A percentile compares a stretch with the other conserved stretches of the same genome.
These are phyloP conservation scores for Raphidocelis subcapitata DNA, from an alignment of 139 green algal species.

Conservation along the genomic window DNA sequence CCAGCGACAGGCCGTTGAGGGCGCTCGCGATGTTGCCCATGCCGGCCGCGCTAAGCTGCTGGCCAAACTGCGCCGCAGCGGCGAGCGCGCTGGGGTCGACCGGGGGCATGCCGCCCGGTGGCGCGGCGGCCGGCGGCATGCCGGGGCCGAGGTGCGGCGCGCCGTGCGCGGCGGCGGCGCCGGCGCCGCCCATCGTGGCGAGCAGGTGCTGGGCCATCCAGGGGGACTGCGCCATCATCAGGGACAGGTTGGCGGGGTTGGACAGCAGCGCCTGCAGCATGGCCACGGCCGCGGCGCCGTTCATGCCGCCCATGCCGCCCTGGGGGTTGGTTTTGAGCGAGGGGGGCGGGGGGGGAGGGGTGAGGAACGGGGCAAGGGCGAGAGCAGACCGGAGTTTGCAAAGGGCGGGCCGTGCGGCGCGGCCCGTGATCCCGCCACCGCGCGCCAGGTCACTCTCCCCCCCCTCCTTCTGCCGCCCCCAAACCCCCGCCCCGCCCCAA, in stretches of 20 bases:
- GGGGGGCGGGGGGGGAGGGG: background rate
- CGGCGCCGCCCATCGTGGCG: slow-evolving; percentile 6
- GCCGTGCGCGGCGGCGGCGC: too few relatives aligned
- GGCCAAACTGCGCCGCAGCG: slow-evolving; percentile 2
- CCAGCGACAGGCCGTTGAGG: slow-evolving; percentile 21
- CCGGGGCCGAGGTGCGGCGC: too few relatives aligned
- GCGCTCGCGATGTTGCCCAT: slow-evolving; percentile 9
- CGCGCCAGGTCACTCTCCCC: too few relatives aligned
- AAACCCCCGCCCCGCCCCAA: too few relatives aligned
- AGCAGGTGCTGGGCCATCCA: slow-evolving; percentile 26
- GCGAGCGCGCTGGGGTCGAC: background rate
- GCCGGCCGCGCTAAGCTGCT: slow-evolving; percentile 7
- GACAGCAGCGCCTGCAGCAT: slow-evolving; percentile 35
- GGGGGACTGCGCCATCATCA: slow-evolving; percentile 22
- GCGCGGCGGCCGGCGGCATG: slow-evolving; percentile 3
- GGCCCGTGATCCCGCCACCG: too few relatives aligned
- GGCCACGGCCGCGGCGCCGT: slow-evolving; percentile 30
- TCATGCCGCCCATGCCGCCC: slow-evolving; percentile 10
- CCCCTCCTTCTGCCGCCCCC: background rate
- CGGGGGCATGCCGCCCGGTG: background rate
- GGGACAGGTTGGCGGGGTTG: slow-evolving; percentile 14
- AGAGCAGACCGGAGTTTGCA: background rate
- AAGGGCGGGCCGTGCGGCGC: too few relatives aligned
- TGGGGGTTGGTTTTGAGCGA: slow-evolving; percentile 5
- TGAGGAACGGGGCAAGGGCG: background rate